Conservation (phyloP, 192 early-diverging fungal species). For the Blastocladiella britannica region DNA sequence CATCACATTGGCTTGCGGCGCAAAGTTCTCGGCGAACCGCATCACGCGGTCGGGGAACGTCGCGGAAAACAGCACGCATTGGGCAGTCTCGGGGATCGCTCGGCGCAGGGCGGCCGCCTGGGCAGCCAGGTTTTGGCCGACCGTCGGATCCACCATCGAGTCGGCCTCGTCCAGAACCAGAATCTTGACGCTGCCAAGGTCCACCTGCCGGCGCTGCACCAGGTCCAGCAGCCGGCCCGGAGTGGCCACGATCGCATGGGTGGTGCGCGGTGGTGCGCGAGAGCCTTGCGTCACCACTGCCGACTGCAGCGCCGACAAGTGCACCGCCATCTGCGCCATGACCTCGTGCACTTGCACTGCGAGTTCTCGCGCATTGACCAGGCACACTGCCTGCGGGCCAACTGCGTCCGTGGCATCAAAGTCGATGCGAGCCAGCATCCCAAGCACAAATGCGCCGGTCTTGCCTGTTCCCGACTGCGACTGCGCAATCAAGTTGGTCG, state of each 20-base stretch:
- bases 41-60: constrained; percentile 69
- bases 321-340: neutral
- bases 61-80: constrained; percentile 85
- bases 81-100: constrained; percentile 43
- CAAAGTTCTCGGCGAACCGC: constrained; percentile 56
- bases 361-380: neutral
- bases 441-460: constrained; percentile 84
- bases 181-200: constrained; percentile 39
- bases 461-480: constrained; percentile 97
- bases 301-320: constrained; percentile 13
- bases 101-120: constrained; percentile 21
- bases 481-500: constrained; percentile 92
- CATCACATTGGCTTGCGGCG: constrained; percentile 70
- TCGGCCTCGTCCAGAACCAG: constrained; percentile 98
- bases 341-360: neutral
- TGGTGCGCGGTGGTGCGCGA: too few relatives aligned
- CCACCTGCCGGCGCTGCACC: constrained; percentile 38
- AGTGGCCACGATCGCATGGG: constrained; percentile 79
- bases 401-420: constrained; percentile 27
- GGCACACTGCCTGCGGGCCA: neutral
- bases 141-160: constrained; percentile 91
- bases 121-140: constrained; percentile 59
- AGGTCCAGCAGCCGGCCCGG: constrained; percentile 75
- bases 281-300: too few relatives aligned
- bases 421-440: constrained; percentile 77